phyloP scores from a whole-genome alignment of 176 grass and related monocot species.

The sorghum (Sorghum bicolor) region Sorghum_bicolor_NCBIv3 NC_012871.2:72053501-72054000 shows the following conservation, averaged over 20 bases:
- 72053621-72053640: not conserved
- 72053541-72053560: constrained; percentile 35
- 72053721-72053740: constrained; percentile 42
- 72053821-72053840: constrained; percentile 29
- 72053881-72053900: not conserved
- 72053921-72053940: constrained; percentile 37
- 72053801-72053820: constrained; percentile 50
- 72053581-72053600: not conserved
- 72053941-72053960: constrained; percentile 39
- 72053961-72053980: constrained; percentile 47
- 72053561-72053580: constrained; percentile 16
- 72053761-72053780: constrained; percentile 5
- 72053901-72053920: constrained; percentile 27
- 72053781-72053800: constrained; percentile 23
- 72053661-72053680: constrained; percentile 52
- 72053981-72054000: constrained; percentile 38
- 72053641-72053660: constrained; percentile 44
- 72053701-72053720: constrained; percentile 1
- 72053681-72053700: constrained; percentile 23
- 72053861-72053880: not conserved
- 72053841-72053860: constrained; percentile 31
- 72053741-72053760: constrained; percentile 24
- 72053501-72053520: not conserved
- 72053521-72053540: constrained; percentile 43
- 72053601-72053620: constrained; percentile 17